Conservation (phyloP, 148 eudicot species). For the Vaccinium myrtillus region DNA sequence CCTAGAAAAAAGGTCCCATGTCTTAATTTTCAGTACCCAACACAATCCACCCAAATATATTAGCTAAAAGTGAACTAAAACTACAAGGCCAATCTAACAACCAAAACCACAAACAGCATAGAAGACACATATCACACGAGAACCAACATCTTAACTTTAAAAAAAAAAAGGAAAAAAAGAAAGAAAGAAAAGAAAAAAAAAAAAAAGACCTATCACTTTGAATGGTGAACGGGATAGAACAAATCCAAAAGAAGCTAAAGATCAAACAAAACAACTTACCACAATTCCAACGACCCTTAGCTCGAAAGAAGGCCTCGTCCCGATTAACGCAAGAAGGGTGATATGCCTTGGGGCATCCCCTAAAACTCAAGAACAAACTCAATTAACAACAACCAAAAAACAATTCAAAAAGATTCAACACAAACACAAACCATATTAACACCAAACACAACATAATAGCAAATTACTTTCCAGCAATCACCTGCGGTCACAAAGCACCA, state of each 20-base stretch:
- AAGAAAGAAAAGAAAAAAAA: too few species aligned
- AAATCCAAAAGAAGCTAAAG: background rate
- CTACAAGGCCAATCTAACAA: background rate
- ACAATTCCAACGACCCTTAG: conserved; percentile 91
- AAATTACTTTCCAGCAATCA: conserved; percentile 18
- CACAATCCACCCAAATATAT: background rate
- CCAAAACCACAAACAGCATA: conserved; percentile 1
- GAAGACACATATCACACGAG: background rate
- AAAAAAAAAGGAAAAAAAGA: background rate
- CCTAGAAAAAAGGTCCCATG: background rate
- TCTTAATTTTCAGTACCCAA: background rate
- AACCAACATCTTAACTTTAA: background rate
- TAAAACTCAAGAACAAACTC: conserved; percentile 30
- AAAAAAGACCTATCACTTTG: background rate
- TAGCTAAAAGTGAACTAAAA: background rate
- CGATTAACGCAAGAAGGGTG: conserved; percentile 91
- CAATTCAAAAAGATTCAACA: background rate
- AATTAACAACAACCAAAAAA: background rate
- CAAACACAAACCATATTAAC: background rate
- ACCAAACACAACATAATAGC: background rate
- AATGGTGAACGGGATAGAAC: background rate
- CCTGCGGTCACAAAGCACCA: conserved; percentile 94
- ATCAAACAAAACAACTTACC: conserved; percentile 45
- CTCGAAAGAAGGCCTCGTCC: conserved; percentile 73
- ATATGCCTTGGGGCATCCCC: conserved; percentile 94